A percentile compares a stretch with the other conserved stretches of the same genome.
phyloP scores from a whole-genome alignment of 352 stramenopile genomes.

The Lagenidium sp. region DNA sequence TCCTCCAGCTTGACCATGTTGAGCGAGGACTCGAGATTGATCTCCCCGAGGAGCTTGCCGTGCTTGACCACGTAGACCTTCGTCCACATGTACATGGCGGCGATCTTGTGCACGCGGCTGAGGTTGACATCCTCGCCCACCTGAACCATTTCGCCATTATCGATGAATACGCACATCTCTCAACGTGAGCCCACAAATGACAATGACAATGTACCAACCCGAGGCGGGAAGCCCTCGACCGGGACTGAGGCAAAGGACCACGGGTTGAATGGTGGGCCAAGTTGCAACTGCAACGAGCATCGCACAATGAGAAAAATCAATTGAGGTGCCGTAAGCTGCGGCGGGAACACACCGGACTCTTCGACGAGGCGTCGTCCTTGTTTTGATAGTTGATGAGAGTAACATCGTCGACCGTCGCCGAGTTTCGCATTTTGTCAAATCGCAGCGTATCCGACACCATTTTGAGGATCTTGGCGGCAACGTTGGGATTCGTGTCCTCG shows the following conservation, averaged over 20 bases:
- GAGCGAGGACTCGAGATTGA: conserved; percentile 60
- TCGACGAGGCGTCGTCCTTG: conserved; percentile 33
- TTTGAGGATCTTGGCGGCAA: conserved; percentile 55
- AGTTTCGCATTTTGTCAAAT: conserved; percentile 51
- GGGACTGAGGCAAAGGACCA: conserved; percentile 57
- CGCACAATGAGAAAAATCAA: conserved; percentile 5
- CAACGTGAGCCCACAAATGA: too few relatives aligned
- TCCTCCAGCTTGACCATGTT: conserved; percentile 44
- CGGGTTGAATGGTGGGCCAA: conserved; percentile 57
- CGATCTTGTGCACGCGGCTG: conserved; percentile 60
- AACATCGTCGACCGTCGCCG: conserved; percentile 47
- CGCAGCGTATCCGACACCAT: conserved; percentile 63
- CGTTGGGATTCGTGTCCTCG: conserved; percentile 46
- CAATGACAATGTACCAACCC: conserved; percentile 27
- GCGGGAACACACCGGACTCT: conserved; percentile 41
- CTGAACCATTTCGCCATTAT: conserved; percentile 11
- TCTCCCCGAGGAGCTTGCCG: conserved; percentile 50
- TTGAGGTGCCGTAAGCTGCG: too few relatives aligned
- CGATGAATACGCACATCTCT: too few relatives aligned
- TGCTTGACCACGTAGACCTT: conserved; percentile 74
- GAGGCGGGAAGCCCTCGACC: conserved; percentile 68
- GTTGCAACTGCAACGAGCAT: conserved; percentile 31
- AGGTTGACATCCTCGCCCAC: conserved; percentile 64
- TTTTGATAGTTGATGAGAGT: conserved; percentile 63
- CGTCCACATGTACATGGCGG: conserved; percentile 77